These are phyloP conservation scores for Naganishia sp. DNA, from an alignment of 1,284 basidiomycete species.

Conservation along the genomic window DNA sequence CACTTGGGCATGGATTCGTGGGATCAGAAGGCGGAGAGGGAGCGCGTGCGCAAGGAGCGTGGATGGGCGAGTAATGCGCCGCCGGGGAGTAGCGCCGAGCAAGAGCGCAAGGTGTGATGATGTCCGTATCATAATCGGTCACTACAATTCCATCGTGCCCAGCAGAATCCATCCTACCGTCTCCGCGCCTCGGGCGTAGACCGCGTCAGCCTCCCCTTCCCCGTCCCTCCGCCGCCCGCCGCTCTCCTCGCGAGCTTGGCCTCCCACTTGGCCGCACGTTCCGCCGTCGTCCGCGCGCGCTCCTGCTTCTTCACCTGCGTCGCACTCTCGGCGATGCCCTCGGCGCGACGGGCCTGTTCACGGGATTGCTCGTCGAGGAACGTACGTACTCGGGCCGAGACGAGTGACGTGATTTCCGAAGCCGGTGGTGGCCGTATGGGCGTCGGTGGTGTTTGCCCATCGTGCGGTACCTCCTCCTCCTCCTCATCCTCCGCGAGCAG, in stretches of 20 bases:
- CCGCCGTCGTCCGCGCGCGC: conserved; percentile 11
- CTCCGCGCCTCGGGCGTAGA: conserved; percentile 1
- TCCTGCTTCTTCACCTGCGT: conserved; percentile 33
- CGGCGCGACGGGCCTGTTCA: conserved; percentile 14
- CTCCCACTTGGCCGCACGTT: conserved; percentile 31
- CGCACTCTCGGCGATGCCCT: conserved; percentile 30
- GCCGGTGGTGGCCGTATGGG: background rate
- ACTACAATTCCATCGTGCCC: background rate
- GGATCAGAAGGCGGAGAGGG: conserved; percentile 30
- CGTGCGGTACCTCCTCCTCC: background rate
- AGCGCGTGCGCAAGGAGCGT: conserved; percentile 24
- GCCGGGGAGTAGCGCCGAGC: no score
- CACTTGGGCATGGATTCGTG: conserved; percentile 28
- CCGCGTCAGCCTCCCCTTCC: conserved; percentile 4
- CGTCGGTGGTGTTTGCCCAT: background rate
- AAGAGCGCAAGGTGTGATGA: conserved; percentile 7
- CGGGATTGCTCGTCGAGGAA: conserved; percentile 23
- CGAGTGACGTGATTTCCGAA: conserved; percentile 2
- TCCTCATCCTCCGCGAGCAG: conserved; percentile 36
- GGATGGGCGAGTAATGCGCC: conserved; percentile 17
- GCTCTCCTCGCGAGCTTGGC: conserved; percentile 11
- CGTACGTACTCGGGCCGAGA: conserved; percentile 12
- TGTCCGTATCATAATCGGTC: background rate
- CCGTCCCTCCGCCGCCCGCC: background rate
- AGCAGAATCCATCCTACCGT: background rate